A percentile compares a stretch with the other conserved stretches of the same genome.
These are phyloP conservation scores for Suillus subluteus DNA, from an alignment of 768 basidiomycete species.

Conservation along the genomic window DNA sequence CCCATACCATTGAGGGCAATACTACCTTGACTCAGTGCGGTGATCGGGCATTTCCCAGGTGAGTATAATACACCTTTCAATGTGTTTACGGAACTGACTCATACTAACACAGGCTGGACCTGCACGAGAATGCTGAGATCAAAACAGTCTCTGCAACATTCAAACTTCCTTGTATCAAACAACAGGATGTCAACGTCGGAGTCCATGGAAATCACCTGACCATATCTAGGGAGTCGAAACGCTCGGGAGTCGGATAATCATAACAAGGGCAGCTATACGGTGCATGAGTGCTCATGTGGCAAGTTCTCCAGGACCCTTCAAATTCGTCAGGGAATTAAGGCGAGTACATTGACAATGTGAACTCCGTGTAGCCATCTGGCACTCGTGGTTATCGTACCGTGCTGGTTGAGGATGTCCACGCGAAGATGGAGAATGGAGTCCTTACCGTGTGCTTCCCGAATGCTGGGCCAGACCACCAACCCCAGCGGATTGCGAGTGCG, in stretches of 20 bases:
- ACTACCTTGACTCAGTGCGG: constrained; percentile 12
- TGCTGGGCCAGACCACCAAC: not conserved
- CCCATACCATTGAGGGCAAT: constrained; percentile 13
- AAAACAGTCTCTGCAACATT: no score
- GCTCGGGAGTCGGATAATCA: not conserved
- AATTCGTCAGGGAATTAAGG: not conserved
- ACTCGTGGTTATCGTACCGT: not conserved
- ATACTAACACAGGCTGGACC: no score
- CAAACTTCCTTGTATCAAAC: not conserved
- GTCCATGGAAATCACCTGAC: not conserved
- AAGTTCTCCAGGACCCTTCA: not conserved
- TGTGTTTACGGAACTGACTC: no score
- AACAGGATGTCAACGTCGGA: not conserved
- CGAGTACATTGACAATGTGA: not conserved
- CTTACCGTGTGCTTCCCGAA: not conserved
- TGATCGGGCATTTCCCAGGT: constrained; percentile 31
- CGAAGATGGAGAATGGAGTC: not conserved
- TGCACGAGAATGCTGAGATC: no score
- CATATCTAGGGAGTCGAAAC: not conserved
- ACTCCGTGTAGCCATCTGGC: not conserved
- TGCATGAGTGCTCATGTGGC: not conserved
- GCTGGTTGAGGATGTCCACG: not conserved
- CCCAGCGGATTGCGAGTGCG: constrained; percentile 20
- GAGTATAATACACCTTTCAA: not conserved
- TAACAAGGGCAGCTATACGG: not conserved